A percentile compares a stretch with the other conserved stretches of the same genome.
Conservation (phyloP, 2,329 filamentous ascomycete genomes). For the Xylariaceae sp. region DNA sequence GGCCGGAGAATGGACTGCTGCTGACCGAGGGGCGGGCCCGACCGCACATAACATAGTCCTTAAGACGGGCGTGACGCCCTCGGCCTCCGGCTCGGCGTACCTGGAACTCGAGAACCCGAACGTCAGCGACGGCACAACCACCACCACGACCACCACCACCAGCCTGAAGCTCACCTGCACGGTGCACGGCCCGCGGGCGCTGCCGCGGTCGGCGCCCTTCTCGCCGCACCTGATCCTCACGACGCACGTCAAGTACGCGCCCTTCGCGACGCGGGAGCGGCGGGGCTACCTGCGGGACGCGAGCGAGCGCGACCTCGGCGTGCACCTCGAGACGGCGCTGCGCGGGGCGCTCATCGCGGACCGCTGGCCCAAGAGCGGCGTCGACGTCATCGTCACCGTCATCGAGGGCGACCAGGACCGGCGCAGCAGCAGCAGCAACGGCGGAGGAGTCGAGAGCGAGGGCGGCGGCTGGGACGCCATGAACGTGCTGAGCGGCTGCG, state of each 20-base stretch:
- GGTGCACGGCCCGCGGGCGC: slow-evolving; percentile 84
- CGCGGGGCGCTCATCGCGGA: slow-evolving; percentile 87
- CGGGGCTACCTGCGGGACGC: slow-evolving; percentile 81
- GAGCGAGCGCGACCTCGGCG: slow-evolving; percentile 79
- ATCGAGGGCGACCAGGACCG: slow-evolving; percentile 86
- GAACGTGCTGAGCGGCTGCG: slow-evolving; percentile 84
- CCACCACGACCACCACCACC: slow-evolving; percentile 39
- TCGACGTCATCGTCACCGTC: slow-evolving; percentile 91
- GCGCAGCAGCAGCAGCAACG: slow-evolving; percentile 37
- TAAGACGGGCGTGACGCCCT: slow-evolving; percentile 85
- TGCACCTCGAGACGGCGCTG: slow-evolving; percentile 85
- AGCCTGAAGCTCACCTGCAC: slow-evolving; percentile 89
- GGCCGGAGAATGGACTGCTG: too few relatives aligned
- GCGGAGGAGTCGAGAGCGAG: too few relatives aligned
- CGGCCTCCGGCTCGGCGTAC: slow-evolving; percentile 88
- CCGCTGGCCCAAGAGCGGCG: slow-evolving; percentile 94
- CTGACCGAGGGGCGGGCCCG: too few relatives aligned
- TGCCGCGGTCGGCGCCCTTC: slow-evolving; percentile 85
- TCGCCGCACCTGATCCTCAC: slow-evolving; percentile 86
- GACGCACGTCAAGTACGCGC: slow-evolving; percentile 93
- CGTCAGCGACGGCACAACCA: too few relatives aligned
- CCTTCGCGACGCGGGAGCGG: slow-evolving; percentile 78
- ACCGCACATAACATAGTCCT: too few relatives aligned
- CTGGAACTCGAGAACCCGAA: slow-evolving; percentile 55
- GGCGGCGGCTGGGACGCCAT: slow-evolving; percentile 77